Conservation (phyloP, 768 basidiomycete genomes). For the Mycena alexandri region DNA sequence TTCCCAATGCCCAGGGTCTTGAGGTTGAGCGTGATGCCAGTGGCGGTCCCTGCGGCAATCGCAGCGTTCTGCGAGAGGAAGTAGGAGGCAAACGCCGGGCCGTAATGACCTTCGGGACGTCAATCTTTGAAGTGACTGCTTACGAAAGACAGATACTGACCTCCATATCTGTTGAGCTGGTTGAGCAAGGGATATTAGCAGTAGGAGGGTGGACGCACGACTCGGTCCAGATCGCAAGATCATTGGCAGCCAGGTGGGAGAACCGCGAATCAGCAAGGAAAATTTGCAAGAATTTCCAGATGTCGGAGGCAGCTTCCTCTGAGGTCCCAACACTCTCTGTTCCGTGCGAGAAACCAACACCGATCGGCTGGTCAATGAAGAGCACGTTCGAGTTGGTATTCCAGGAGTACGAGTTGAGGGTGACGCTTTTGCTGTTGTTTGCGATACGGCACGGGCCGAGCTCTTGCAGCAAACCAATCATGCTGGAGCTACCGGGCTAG, state of each 20-base stretch:
- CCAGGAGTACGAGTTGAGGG: slow-evolving; percentile 45
- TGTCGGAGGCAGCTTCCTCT: no score
- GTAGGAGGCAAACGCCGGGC: slow-evolving; percentile 74
- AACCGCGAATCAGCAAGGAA: no score
- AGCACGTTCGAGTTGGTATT: slow-evolving; percentile 7
- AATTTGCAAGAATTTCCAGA: no score
- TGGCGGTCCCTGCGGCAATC: slow-evolving; percentile 59
- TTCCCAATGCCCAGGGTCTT: slow-evolving; percentile 74
- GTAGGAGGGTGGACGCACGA: no score
- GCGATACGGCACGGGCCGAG: slow-evolving; percentile 66
- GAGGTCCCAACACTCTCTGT: no score
- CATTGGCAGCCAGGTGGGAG: no score
- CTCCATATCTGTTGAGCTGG: no score
- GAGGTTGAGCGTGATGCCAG: slow-evolving; percentile 67
- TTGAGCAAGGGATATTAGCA: no score
- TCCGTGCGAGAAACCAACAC: slow-evolving; percentile 12
- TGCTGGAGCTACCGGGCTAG: slow-evolving; percentile 51
- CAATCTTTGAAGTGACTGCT: no score
- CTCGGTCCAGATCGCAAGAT: no score
- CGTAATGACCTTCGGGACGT: slow-evolving; percentile 84
- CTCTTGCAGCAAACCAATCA: slow-evolving; percentile 68
- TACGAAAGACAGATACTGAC: no score
- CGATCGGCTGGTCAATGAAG: slow-evolving; percentile 14
- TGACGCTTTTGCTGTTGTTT: slow-evolving; percentile 48
- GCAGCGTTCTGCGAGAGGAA: slow-evolving; percentile 72